Base-by-base conservation (phyloP, 225 moss, liverwort and hornwort genomes). In the Polytrichum commune region DNA sequence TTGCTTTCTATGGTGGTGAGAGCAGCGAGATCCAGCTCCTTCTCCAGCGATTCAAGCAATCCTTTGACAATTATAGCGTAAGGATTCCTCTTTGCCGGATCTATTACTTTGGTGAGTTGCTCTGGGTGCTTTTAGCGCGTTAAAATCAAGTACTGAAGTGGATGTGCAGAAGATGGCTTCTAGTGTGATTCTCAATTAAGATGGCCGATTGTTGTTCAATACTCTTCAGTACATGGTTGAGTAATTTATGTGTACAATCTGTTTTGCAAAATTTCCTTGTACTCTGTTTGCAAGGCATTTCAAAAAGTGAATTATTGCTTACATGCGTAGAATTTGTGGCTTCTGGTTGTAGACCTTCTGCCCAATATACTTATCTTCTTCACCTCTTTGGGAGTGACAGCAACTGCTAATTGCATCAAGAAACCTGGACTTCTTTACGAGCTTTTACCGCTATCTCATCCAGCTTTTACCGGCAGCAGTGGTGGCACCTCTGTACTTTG, bases 391-490 rank as follows among this genome's bases (percentile, higher is more conserved):
- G 62, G 72, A 76, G 27, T 84, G 75, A 80, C 93, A 96, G 95
- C 74, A 90, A 91, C 78, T 97, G 28, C 79, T 97, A 65, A 85
- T 87, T 71, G 84, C 90, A 18, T 97, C 97, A 30, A 88, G 97
- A 65, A 97, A 97, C 80, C 76, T 97, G 78, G 90, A 97, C 82
- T 93, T 97, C 73, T 97, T 97, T 82, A 97, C 97, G 72, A 94
- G 92, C 85, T 92, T 88, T 68, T 97, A 97, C 72, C 94, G 93
- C 63, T 97, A 97, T 78, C 89, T 94, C 61, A 97, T 97, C 82
- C 94, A 94, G 72, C 97, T 97, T 67, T 76, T 97, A 72, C 97
- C 97, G 71, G 97, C 97, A 77, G 97, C 97, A 55, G 94, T 97
- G 33, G 97, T 97, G 71, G 97, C 97, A 75, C 97, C 97, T 35